A percentile compares a stretch with the other conserved stretches of the same genome.
Conservation (phyloP, 192 early-diverging fungal species). For the Jimgerdemannia flammicorona region DNA sequence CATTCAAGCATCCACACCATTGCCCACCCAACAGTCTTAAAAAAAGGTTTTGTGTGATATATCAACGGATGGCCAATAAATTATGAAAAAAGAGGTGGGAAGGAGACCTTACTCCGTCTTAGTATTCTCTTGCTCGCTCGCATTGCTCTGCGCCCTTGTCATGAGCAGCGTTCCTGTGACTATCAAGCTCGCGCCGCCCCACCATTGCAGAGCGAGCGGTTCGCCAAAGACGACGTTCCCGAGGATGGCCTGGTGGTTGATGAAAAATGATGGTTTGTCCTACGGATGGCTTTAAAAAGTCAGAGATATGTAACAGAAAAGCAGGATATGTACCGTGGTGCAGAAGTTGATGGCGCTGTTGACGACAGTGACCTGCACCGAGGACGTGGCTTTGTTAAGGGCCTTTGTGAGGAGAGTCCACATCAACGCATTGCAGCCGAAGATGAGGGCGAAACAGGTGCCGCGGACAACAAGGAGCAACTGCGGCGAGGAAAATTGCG, state of each 20-base stretch:
- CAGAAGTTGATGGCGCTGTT: slow-evolving; percentile 79
- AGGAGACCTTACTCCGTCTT: not conserved
- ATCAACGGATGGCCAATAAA: no score
- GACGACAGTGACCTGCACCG: slow-evolving; percentile 70
- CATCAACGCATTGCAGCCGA: slow-evolving; percentile 77
- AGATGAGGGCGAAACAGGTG: slow-evolving; percentile 54
- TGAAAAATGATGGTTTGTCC: not conserved
- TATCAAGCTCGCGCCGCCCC: slow-evolving; percentile 78
- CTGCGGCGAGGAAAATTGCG: slow-evolving; percentile 5
- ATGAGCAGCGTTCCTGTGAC: slow-evolving; percentile 49
- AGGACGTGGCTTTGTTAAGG: slow-evolving; percentile 67
- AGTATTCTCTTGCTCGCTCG: not conserved
- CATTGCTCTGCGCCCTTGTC: not conserved
- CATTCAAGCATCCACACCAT: no score
- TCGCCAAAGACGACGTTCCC: slow-evolving; percentile 77
- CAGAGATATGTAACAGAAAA: not conserved
- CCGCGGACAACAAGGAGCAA: slow-evolving; percentile 37
- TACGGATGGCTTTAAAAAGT: not conserved
- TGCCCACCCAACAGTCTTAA: no score
- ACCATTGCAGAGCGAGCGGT: slow-evolving; percentile 73
- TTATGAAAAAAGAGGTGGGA: no score
- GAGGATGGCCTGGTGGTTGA: slow-evolving; percentile 52
- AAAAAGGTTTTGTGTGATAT: no score
- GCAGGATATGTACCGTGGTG: slow-evolving; percentile 43
- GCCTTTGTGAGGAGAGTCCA: slow-evolving; percentile 88